phyloP scores from a whole-genome alignment of 2,329 filamentous ascomycete species.

The Juglanconis oblonga region DNA sequence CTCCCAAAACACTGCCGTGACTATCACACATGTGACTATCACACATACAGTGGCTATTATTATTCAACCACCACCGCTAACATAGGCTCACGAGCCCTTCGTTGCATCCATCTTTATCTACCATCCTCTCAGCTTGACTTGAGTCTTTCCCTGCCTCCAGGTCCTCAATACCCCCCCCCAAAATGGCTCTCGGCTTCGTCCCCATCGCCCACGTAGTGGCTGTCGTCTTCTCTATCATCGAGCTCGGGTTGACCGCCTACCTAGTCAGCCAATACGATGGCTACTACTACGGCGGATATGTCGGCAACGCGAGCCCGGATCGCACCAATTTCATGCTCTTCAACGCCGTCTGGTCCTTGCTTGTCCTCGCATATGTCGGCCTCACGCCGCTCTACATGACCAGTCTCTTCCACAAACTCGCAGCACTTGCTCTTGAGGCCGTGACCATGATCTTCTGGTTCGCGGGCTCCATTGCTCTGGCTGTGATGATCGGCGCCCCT shows the following conservation, averaged over 20 bases:
- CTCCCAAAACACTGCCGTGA: not conserved
- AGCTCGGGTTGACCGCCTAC: slow-evolving; percentile 73
- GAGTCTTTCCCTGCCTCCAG: not conserved
- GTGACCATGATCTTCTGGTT: slow-evolving; percentile 89
- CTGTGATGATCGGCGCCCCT: slow-evolving; percentile 58
- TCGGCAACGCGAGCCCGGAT: slow-evolving; percentile 40
- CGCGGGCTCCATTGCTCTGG: slow-evolving; percentile 75
- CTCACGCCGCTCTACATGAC: slow-evolving; percentile 63
- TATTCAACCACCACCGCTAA: not conserved
- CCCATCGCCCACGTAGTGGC: slow-evolving; percentile 66
- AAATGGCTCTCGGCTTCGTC: slow-evolving; percentile 53
- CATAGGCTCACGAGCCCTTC: not conserved
- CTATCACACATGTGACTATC: too few relatives aligned
- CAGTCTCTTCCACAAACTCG: slow-evolving; percentile 59
- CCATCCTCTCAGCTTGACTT: not conserved
- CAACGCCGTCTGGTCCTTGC: slow-evolving; percentile 70
- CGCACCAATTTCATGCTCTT: slow-evolving; percentile 78
- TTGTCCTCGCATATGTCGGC: slow-evolving; percentile 68
- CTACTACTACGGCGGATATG: slow-evolving; percentile 18
- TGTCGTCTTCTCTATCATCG: slow-evolving; percentile 66
- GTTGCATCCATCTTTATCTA: not conserved
- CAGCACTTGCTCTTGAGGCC: slow-evolving; percentile 64
- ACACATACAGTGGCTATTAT: too few relatives aligned
- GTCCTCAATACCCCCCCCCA: not conserved
- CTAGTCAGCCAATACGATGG: slow-evolving; percentile 48